These are phyloP conservation scores for Neodidymelliopsis sp. DNA, from an alignment of 2,329 filamentous ascomycete genomes.

Conservation along the genomic window DNA sequence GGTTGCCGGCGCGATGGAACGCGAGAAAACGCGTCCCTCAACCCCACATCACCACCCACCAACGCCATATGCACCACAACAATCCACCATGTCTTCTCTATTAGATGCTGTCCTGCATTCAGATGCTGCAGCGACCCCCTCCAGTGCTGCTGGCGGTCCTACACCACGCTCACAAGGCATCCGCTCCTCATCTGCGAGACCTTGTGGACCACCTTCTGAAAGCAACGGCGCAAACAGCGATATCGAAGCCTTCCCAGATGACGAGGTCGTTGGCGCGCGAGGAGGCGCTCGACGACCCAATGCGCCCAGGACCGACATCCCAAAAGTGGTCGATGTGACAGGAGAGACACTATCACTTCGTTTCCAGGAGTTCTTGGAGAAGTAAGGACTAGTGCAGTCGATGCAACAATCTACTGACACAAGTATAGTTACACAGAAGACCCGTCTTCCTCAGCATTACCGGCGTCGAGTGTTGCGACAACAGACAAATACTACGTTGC, in stretches of 20 bases:
- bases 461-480: constrained; percentile 73
- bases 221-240: constrained; percentile 63
- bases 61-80: constrained; percentile 8
- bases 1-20: constrained; percentile 12
- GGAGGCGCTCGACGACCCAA: constrained; percentile 49
- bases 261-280: constrained; percentile 65
- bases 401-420: constrained; percentile 20
- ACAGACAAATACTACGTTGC: constrained; percentile 86
- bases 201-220: constrained; percentile 60
- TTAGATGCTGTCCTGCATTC: constrained; percentile 60
- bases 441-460: constrained; percentile 67
- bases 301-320: constrained; percentile 64
- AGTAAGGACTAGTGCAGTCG: constrained; percentile 56
- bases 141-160: constrained; percentile 46
- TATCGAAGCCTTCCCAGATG: constrained; percentile 66
- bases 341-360: constrained; percentile 76
- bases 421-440: constrained; percentile 69
- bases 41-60: constrained; percentile 12
- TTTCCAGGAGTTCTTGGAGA: constrained; percentile 82
- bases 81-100: constrained; percentile 58
- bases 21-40: constrained; percentile 16
- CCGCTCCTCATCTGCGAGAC: constrained; percentile 62
- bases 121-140: constrained; percentile 52
- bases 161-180: constrained; percentile 50
- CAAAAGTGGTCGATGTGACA: constrained; percentile 77